These are phyloP conservation scores for Macrolepiota dolichaula DNA, from an alignment of 768 basidiomycete genomes.

Conservation along the genomic window DNA sequence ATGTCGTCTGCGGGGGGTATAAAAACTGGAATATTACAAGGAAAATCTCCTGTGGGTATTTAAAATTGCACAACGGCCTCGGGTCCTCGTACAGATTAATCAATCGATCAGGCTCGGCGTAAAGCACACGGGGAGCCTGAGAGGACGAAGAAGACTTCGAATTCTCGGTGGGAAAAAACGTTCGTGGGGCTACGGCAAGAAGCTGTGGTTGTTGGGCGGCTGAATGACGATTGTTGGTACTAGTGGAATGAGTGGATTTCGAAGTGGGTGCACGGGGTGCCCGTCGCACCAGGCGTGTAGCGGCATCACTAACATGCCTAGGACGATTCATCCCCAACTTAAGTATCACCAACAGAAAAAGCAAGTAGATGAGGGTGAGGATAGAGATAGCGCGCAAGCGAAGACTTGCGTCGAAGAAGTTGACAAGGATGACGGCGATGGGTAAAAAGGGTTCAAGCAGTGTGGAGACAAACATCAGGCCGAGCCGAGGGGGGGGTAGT, in stretches of 20 bases:
- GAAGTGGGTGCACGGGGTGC: neutral
- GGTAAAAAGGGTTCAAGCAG: neutral
- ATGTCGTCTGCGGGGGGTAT: neutral
- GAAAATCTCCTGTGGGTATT: constrained; percentile 3
- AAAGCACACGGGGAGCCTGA: no score
- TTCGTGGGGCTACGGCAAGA: neutral
- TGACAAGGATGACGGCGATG: neutral
- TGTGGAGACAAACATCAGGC: neutral
- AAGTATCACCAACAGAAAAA: neutral
- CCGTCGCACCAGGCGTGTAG: neutral
- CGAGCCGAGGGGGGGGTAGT: no score
- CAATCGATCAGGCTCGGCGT: no score
- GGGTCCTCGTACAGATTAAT: no score
- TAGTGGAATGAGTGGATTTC: neutral
- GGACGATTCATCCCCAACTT: no score
- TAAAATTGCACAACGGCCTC: no score
- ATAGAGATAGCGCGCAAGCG: neutral
- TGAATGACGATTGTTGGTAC: neutral
- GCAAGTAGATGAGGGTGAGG: neutral
- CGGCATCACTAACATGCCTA: neutral
- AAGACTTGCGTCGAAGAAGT: no score
- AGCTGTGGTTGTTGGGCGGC: neutral
- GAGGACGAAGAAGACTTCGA: neutral
- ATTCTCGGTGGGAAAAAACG: no score
- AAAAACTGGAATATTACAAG: neutral